These are phyloP conservation scores for Penicillium fuscoglaucum DNA, from an alignment of 2,329 filamentous ascomycete species.

Conservation along the genomic window DNA sequence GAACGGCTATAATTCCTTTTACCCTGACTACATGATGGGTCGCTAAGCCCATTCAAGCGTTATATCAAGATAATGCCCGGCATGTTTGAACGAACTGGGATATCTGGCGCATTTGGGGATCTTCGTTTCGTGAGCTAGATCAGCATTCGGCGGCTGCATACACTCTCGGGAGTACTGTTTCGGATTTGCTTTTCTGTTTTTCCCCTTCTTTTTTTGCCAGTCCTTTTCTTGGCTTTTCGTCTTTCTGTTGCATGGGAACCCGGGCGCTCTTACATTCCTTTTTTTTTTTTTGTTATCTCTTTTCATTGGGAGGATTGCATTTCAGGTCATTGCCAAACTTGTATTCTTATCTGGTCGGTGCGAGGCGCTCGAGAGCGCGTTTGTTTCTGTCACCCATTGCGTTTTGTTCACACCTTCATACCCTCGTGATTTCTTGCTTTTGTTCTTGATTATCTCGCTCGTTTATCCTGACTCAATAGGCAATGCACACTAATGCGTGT, in stretches of 20 bases:
- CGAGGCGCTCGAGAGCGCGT: slow-evolving; percentile 25
- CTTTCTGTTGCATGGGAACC: slow-evolving; percentile 34
- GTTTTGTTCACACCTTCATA: slow-evolving; percentile 35
- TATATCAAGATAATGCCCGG: slow-evolving; percentile 41
- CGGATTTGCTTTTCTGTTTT: slow-evolving; percentile 29
- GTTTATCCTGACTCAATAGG: slow-evolving; percentile 11
- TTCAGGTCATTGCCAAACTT: slow-evolving; percentile 30
- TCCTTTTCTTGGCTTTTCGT: slow-evolving; percentile 21
- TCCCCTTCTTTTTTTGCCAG: slow-evolving; percentile 22
- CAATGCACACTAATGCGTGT: slow-evolving; percentile 11
- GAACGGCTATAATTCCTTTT: slow-evolving; percentile 41
- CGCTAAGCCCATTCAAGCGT: slow-evolving; percentile 36
- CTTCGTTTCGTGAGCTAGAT: slow-evolving; percentile 42
- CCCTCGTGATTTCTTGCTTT: slow-evolving; percentile 31
- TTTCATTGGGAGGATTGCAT: slow-evolving; percentile 37
- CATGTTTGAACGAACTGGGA: slow-evolving; percentile 45
- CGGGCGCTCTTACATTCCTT: slow-evolving; percentile 34
- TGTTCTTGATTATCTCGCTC: slow-evolving; percentile 15
- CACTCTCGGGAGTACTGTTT: slow-evolving; percentile 39
- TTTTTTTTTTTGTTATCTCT: slow-evolving; percentile 21
- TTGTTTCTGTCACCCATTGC: slow-evolving; percentile 24
- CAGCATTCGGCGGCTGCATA: slow-evolving; percentile 44
- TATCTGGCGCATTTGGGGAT: slow-evolving; percentile 43
- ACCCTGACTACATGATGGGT: slow-evolving; percentile 53
- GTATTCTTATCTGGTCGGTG: slow-evolving; percentile 30